Evolutionary conservation across 352 stramenopile genomes (phyloP).

Genomic region (Globisporangium perplexum): DNA sequence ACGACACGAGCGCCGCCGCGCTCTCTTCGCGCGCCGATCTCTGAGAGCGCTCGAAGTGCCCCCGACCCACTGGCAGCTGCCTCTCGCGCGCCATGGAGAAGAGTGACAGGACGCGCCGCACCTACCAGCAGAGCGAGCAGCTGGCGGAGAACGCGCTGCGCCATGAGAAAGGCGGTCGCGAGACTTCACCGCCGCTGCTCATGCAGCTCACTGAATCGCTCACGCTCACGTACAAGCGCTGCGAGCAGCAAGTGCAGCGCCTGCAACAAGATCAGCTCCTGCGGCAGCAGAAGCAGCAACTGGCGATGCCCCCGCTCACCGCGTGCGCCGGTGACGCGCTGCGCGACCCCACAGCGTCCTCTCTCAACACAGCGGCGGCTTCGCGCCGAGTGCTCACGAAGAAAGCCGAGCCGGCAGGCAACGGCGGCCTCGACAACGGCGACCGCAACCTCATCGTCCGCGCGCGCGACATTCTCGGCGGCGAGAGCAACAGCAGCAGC

Average conservation of each 20-base stretch:
- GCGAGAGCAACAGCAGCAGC: neutral
- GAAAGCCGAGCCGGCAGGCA: slow-evolving; percentile 26
- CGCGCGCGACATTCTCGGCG: slow-evolving; percentile 29
- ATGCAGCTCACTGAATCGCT: slow-evolving; percentile 21
- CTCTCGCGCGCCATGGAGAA: neutral
- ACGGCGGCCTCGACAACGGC: slow-evolving; percentile 39
- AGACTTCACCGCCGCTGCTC: slow-evolving; percentile 10
- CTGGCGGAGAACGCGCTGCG: no score
- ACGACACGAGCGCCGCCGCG: neutral
- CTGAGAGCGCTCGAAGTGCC: no score
- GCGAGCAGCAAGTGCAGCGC: slow-evolving; percentile 3
- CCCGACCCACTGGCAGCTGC: neutral
- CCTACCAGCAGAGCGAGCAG: neutral
- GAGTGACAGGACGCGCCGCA: neutral
- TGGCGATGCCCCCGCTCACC: neutral
- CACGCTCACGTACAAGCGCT: slow-evolving; percentile 21
- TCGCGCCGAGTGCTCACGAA: slow-evolving; percentile 32
- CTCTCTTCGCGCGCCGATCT: no score
- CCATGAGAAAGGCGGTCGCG: slow-evolving; percentile 1
- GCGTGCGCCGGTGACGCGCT: neutral
- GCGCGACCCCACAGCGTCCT: neutral
- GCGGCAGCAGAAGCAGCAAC: neutral
- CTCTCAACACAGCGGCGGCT: neutral
- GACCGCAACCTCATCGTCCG: slow-evolving; percentile 48
- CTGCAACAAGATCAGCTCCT: neutral